phyloP scores from a whole-genome alignment of 2,329 filamentous ascomycete genomes.

The Ceratocystis diversiconidia region DNA sequence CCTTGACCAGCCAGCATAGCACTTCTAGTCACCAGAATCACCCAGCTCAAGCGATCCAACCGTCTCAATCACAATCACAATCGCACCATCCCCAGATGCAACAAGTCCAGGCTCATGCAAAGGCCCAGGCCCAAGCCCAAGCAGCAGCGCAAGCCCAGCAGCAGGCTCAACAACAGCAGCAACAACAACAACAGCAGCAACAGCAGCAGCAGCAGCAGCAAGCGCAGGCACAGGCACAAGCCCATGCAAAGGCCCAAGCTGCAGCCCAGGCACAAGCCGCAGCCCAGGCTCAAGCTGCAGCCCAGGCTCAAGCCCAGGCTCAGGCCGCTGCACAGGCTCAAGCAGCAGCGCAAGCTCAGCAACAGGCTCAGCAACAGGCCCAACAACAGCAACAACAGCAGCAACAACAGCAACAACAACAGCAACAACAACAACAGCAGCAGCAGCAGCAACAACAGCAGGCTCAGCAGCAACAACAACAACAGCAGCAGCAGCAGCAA shows the following conservation, averaged over 20 bases:
- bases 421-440: conserved; percentile 10
- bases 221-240: conserved; percentile 15
- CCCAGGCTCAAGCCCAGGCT: conserved; percentile 21
- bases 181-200: conserved; percentile 15
- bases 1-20: conserved; percentile 14
- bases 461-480: background rate
- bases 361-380: conserved; percentile 18
- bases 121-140: conserved; percentile 13
- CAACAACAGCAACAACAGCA: conserved; percentile 29
- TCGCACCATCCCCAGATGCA: conserved; percentile 18
- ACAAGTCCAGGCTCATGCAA: conserved; percentile 12
- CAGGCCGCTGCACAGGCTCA: conserved; percentile 1
- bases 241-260: conserved; percentile 14
- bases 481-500: background rate
- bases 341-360: conserved; percentile 13
- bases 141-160: conserved; percentile 10
- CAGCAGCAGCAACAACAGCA: background rate
- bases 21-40: conserved; percentile 21
- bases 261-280: conserved; percentile 28
- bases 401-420: conserved; percentile 13
- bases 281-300: conserved; percentile 18
- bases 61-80: conserved; percentile 22
- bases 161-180: conserved; percentile 12
- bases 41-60: conserved; percentile 20
- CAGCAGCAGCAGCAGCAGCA: background rate